Evolutionary conservation across 2,329 filamentous ascomycete genomes (phyloP).

Genomic region (Pestalotiopsis sp.): DNA sequence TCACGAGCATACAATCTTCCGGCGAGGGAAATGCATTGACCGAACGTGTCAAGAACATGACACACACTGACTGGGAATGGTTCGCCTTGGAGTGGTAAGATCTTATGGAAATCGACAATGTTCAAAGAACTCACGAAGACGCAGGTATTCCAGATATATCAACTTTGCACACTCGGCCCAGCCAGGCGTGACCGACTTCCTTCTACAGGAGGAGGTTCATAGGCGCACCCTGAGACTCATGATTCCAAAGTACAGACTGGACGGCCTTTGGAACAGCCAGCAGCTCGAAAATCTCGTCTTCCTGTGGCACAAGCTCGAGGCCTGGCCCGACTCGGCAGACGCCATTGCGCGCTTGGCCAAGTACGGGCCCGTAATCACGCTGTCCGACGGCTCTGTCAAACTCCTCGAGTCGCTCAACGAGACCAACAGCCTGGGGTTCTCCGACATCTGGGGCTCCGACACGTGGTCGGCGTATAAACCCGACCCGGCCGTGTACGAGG

Average conservation of each 20-base stretch:
- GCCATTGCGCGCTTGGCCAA: slow-evolving; percentile 50
- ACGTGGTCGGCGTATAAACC: slow-evolving; percentile 66
- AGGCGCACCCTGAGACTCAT: slow-evolving; percentile 51
- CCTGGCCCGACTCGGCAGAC: slow-evolving; percentile 54
- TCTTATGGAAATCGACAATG: too few species aligned
- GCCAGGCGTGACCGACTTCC: slow-evolving; percentile 38
- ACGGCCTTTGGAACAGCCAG: slow-evolving; percentile 56
- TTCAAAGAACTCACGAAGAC: neutral
- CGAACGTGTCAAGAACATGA: slow-evolving; percentile 45
- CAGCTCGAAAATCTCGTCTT: slow-evolving; percentile 58
- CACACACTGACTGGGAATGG: slow-evolving; percentile 50
- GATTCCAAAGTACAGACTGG: slow-evolving; percentile 47
- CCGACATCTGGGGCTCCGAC: slow-evolving; percentile 56
- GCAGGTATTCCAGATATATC: slow-evolving; percentile 43
- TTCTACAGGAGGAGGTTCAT: slow-evolving; percentile 63
- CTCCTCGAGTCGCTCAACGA: slow-evolving; percentile 55
- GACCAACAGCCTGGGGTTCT: slow-evolving; percentile 53
- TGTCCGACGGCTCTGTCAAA: slow-evolving; percentile 62
- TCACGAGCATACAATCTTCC: slow-evolving; percentile 42
- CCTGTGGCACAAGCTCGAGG: slow-evolving; percentile 61
- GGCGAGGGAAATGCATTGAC: slow-evolving; percentile 44
- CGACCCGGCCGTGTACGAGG: slow-evolving; percentile 56
- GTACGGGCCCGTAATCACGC: slow-evolving; percentile 53
- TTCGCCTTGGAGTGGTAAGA: slow-evolving; percentile 62
- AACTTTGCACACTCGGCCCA: slow-evolving; percentile 48